Conservation (phyloP, 345 rosid genomes). For the Gossypium sturtianum region DNA sequence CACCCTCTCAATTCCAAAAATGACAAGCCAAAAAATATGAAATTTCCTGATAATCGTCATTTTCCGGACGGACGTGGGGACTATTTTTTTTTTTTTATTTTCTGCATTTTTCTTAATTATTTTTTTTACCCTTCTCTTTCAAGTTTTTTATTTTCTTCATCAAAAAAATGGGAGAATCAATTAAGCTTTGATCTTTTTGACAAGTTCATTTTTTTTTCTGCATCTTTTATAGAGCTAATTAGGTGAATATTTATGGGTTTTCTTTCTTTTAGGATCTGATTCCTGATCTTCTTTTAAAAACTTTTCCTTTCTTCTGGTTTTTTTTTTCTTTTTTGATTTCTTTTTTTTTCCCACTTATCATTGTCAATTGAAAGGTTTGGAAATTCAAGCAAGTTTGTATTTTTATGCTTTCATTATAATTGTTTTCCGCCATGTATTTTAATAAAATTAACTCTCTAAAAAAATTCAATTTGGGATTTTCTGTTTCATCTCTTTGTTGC, state of each 20-base stretch:
- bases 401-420: neutral
- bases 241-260: neutral
- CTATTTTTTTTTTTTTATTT: neutral
- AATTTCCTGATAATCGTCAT: constrained; percentile 17
- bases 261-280: constrained; percentile 8
- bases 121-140: neutral
- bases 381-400: constrained; percentile 10
- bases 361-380: constrained; percentile 7
- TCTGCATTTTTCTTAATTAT: neutral
- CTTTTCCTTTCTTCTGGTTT: neutral
- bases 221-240: neutral
- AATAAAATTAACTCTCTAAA: neutral
- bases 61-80: neutral
- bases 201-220: neutral
- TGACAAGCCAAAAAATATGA: constrained; percentile 8
- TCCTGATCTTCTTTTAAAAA: neutral
- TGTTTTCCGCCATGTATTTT: neutral
- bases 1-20: neutral
- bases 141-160: neutral
- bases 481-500: neutral
- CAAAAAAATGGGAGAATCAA: neutral
- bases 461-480: neutral
- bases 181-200: neutral
- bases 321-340: neutral
- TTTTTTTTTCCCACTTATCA: neutral